phyloP scores from a whole-genome alignment of 805 yeast genomes.

The Cyberlindnera amylophila region DNA sequence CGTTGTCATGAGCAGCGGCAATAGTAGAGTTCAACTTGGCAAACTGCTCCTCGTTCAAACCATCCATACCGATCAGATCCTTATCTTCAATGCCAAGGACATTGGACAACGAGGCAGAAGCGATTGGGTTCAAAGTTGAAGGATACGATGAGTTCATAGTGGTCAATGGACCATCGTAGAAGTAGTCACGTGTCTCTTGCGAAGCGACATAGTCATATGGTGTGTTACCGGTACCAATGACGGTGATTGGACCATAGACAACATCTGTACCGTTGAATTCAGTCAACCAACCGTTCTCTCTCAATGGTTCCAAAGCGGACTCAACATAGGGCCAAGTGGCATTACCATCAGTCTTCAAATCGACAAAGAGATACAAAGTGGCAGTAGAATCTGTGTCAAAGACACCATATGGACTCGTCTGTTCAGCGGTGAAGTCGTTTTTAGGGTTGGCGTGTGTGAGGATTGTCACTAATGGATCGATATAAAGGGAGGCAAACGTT shows the following conservation, averaged over 20 bases:
- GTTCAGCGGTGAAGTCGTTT: conserved; percentile 12
- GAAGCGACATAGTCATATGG: conserved; percentile 40
- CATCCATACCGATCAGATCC: conserved; percentile 16
- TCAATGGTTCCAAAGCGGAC: conserved; percentile 47
- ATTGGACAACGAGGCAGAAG: conserved; percentile 43
- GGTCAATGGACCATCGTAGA: conserved; percentile 50
- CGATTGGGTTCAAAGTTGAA: conserved; percentile 31
- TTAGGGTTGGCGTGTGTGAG: conserved; percentile 45
- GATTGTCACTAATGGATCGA: conserved; percentile 49
- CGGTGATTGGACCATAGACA: conserved; percentile 53
- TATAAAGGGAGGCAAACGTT: conserved; percentile 50
- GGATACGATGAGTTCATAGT: conserved; percentile 25
- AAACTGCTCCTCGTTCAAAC: conserved; percentile 37
- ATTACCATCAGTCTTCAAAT: conserved; percentile 52
- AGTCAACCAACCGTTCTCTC: conserved; percentile 48
- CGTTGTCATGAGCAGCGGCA: conserved; percentile 44
- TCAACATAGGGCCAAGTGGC: conserved; percentile 46
- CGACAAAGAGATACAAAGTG: conserved; percentile 62
- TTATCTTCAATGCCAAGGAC: conserved; percentile 13
- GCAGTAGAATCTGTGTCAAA: conserved; percentile 43
- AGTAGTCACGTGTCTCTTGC: conserved; percentile 35
- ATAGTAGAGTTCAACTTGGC: conserved; percentile 29
- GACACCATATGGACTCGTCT: conserved; percentile 34
- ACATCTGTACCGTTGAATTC: conserved; percentile 35
- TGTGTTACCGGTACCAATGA: conserved; percentile 67